Base-by-base conservation (phyloP, 768 basidiomycete species). In the Piloderma croceum region DNA sequence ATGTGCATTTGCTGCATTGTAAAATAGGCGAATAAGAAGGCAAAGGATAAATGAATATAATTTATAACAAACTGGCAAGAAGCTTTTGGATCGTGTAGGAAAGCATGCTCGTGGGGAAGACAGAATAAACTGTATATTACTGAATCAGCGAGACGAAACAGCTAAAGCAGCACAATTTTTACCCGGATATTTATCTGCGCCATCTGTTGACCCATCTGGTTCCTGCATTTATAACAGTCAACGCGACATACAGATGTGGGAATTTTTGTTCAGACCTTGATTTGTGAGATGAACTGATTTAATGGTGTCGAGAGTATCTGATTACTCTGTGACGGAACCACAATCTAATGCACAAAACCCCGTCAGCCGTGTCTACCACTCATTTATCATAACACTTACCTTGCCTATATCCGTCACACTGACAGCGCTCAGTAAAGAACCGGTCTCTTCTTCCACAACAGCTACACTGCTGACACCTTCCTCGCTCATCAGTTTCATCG, bases 401-500 rank as follows among this genome's bases (percentile, higher is more conserved):
- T 77, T 81, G 39, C 85, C 85, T 25, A 90, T 69, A 55, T 90
- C 88, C 5, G 85, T 89, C 4, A 88, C 88, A 54, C 83, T 87
- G 25, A 89, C 79, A 3, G 84, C 83, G 44, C 87, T 85, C 40
- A 85, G 58, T 40, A 90, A 59, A 33, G 61, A 69, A 4, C 82
- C 78, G 3, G 58, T 68, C 22, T 77, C 78, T 35, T 81, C 79
- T 34, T 86, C 82, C 4, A 85, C 56, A 4, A 90, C 81, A 12
- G 87, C 88, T 33, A 89, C 69, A 50, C 83, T 88, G 54, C 86
- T 88, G 19, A 90, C 85, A 18, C 88, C 88, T 52, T 83, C 75
- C 45, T 87, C 84, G 50, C 84, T 87, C 87, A 90, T 89, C 21
- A 84, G 66, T 44, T 70, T 77, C 88, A 90, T 90, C 5, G 86